A percentile compares a stretch with the other conserved stretches of the same genome.
These are phyloP conservation scores for Mikania micrantha DNA, from an alignment of 129 eudicot species.

Conservation along the genomic window DNA sequence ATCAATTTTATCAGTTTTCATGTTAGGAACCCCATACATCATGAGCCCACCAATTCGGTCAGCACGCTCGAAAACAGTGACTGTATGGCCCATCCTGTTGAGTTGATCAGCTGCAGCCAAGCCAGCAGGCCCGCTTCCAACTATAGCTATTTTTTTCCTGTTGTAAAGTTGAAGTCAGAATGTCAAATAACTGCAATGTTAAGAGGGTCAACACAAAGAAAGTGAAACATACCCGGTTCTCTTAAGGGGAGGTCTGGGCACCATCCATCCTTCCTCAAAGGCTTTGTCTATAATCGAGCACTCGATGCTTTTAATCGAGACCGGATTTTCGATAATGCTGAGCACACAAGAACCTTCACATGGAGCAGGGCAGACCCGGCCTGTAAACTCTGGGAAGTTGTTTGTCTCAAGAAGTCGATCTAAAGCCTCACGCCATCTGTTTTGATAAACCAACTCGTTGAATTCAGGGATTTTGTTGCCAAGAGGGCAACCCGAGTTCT, in stretches of 20 bases:
- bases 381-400: slow-evolving; percentile 98
- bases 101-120: slow-evolving; percentile 98
- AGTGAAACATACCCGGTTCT: slow-evolving; percentile 67
- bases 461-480: slow-evolving; percentile 98
- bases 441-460: slow-evolving; percentile 93
- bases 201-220: neutral
- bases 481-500: slow-evolving; percentile 93
- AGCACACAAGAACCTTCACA: slow-evolving; percentile 99
- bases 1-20: slow-evolving; percentile 88
- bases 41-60: slow-evolving; percentile 97
- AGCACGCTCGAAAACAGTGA: slow-evolving; percentile 92
- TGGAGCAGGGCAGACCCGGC: slow-evolving; percentile 98
- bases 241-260: slow-evolving; percentile 77
- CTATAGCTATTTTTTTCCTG: slow-evolving; percentile 85
- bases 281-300: slow-evolving; percentile 95
- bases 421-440: slow-evolving; percentile 97
- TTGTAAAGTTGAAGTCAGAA: neutral
- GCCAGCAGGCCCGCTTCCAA: slow-evolving; percentile 99
- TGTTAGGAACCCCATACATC: slow-evolving; percentile 99
- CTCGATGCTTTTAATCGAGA: slow-evolving; percentile 87
- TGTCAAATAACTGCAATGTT: neutral
- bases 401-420: slow-evolving; percentile 95
- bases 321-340: slow-evolving; percentile 97
- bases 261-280: slow-evolving; percentile 99
- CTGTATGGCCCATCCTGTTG: slow-evolving; percentile 75